phyloP scores from a whole-genome alignment of 2,329 filamentous ascomycete genomes.

The Hypoxylon sp. region DNA sequence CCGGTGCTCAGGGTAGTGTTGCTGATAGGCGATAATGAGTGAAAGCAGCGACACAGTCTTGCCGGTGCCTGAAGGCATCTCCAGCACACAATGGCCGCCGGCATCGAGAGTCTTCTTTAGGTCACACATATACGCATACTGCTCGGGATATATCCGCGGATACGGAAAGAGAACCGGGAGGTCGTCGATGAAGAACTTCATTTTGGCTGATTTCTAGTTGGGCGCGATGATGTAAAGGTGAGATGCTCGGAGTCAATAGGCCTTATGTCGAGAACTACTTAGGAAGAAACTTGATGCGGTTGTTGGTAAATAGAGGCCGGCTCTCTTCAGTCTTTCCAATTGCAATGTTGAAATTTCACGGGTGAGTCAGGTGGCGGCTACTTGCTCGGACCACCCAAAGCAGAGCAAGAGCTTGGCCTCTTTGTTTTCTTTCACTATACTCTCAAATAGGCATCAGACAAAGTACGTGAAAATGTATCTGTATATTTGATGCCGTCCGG shows the following conservation, averaged over 20 bases:
- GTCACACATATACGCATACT: constrained; percentile 88
- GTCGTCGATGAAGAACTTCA: constrained; percentile 85
- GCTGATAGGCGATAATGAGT: constrained; percentile 96
- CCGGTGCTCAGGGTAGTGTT: constrained; percentile 90
- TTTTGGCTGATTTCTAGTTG: constrained; percentile 59
- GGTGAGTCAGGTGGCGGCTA: constrained; percentile 7
- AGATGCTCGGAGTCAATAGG: neutral
- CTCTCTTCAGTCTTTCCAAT: constrained; percentile 2
- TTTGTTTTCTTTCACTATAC: constrained; percentile 9
- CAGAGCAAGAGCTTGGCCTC: neutral
- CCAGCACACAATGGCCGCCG: constrained; percentile 93
- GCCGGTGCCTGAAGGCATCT: constrained; percentile 99
- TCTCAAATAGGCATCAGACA: neutral
- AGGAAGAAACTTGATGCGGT: constrained; percentile 4
- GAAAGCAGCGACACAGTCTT: constrained; percentile 97
- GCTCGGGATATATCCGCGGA: constrained; percentile 67
- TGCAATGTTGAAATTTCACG: constrained; percentile 16
- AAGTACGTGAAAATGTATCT: neutral
- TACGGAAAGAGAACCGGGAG: constrained; percentile 60
- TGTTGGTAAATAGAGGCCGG: neutral
- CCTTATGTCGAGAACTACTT: neutral
- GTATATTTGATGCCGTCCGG: neutral
- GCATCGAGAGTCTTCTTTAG: constrained; percentile 92
- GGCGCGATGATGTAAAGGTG: neutral
- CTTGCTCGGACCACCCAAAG: neutral